Evolutionary conservation across 257 asterid species (phyloP), one percentile per base, ranked within the genome.

Genomic region (Linaria vulgaris): DNA sequence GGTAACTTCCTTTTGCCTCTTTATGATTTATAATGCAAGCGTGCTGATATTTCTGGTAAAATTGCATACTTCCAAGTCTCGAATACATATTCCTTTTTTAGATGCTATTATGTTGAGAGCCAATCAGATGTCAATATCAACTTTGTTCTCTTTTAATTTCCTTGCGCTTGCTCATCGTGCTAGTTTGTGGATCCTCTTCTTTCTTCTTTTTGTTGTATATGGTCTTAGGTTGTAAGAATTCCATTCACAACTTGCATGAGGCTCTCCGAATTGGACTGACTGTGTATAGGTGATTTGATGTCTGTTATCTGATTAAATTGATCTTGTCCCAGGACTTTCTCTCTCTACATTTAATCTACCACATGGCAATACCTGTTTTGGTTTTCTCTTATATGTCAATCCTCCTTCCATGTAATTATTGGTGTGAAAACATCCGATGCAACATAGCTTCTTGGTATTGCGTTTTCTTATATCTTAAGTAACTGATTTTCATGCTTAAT

Each of bases 1-100:
- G 99, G 99, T 94, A 87, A 59, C 59, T 24, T 63, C 73, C 65
- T 53, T 45, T 72, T 17, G 27, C 59, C 58, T 12, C 15, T 17
- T 20, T 37, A 19, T 34, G 12, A 49, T 49, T 1, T 55, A 6
- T 54, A 1, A 10, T 48, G 48, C 23, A 21, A 62, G 64, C 56
- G 24, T 43, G 34, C 60, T n/a, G 53, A 45, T 61, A 39, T 19
- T 67, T 48, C 59, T 20, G 30, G 60, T 74, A 60, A 72, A 67
- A 53, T n/a, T n/a, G n/a, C n/a, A n/a, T n/a, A 22, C 59, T 30
- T 27, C 50, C 19, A 48, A 47, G 57, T 56, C 49, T 49, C 44
- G 16, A 37, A 72, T 66, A 56, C 51, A 69, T 46, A 58, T 15
- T 49, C 17, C 6, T 13, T 24, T 56, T 12, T 56, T 46, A 41